Percentiles rank a stretch among this genome's conserved stretches.
Conservation (phyloP, 2,329 filamentous ascomycete species). For the Bimuria novae-zelandiae region DNA sequence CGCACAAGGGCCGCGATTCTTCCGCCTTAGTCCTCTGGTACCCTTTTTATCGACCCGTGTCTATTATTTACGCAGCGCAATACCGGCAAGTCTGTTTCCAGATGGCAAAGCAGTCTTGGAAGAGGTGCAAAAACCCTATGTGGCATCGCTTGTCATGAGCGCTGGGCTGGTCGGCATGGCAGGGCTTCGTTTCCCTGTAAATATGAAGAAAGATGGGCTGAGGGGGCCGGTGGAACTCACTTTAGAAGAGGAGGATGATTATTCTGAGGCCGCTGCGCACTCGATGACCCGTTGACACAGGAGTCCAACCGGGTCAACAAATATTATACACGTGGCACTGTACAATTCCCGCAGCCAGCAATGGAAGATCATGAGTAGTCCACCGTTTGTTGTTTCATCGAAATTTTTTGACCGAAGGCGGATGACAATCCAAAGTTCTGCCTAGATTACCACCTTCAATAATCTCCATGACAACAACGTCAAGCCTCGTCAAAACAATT, state of each 20-base stretch:
- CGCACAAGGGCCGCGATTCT: slow-evolving; percentile 34
- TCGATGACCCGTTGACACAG: no score
- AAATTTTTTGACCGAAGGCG: no score
- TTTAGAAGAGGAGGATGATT: slow-evolving; percentile 17
- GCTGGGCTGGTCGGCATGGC: slow-evolving; percentile 42
- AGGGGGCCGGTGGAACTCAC: slow-evolving; percentile 21
- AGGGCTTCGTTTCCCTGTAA: slow-evolving; percentile 25
- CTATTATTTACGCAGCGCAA: slow-evolving; percentile 37
- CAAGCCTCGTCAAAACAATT: no score
- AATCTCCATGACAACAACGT: no score
- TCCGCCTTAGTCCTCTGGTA: slow-evolving; percentile 37
- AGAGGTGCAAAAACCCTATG: slow-evolving; percentile 35
- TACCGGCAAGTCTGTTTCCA: slow-evolving; percentile 22
- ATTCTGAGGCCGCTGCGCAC: background rate
- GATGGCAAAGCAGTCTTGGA: slow-evolving; percentile 32
- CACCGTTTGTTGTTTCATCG: no score
- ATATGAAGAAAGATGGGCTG: slow-evolving; percentile 18
- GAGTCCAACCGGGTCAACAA: no score
- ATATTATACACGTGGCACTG: no score
- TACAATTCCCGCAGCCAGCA: no score
- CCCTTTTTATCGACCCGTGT: slow-evolving; percentile 39
- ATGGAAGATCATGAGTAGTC: no score
- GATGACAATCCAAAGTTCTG: no score
- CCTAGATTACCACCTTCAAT: no score
- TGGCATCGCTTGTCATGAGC: slow-evolving; percentile 41